Percentiles rank a stretch among this genome's conserved stretches.
phyloP scores from a whole-genome alignment of 2,329 filamentous ascomycete genomes.

The Fusarium sp. region DNA sequence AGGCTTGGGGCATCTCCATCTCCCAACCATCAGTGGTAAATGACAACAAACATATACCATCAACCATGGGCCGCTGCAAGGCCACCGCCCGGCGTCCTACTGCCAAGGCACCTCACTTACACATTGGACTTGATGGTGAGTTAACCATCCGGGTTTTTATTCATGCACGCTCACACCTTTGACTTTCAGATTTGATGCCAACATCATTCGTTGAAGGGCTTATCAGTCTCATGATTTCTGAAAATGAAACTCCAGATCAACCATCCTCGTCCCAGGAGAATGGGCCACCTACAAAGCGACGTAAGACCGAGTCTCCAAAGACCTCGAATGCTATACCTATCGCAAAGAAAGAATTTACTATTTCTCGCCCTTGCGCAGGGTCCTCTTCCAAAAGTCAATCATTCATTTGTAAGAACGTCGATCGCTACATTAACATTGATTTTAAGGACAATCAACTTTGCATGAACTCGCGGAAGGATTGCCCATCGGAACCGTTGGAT shows the following conservation, averaged over 20 bases:
- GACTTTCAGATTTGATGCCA: constrained; percentile 39
- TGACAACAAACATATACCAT: neutral
- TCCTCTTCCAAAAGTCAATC: neutral
- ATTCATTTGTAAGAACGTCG: constrained; percentile 30
- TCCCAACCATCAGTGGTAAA: neutral
- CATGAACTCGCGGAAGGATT: constrained; percentile 25
- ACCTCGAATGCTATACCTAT: constrained; percentile 38
- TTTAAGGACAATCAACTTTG: constrained; percentile 13
- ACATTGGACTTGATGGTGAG: constrained; percentile 42
- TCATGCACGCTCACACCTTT: neutral
- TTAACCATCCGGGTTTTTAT: neutral
- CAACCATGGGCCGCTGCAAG: constrained; percentile 29
- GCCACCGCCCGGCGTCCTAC: neutral
- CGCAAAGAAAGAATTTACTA: constrained; percentile 34
- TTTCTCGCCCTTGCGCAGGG: constrained; percentile 41
- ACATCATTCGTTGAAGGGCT: constrained; percentile 35
- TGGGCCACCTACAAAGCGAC: constrained; percentile 45
- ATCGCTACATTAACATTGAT: constrained; percentile 32
- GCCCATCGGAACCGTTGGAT: constrained; percentile 2
- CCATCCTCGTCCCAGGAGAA: constrained; percentile 7
- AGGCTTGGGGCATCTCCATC: neutral
- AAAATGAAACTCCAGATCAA: constrained; percentile 5
- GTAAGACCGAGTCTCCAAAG: constrained; percentile 36
- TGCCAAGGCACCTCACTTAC: neutral
- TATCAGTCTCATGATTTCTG: constrained; percentile 28